Evolutionary conservation across 192 early-diverging fungal genomes (phyloP).

Genomic region (Umbelopsis ramanniana): DNA sequence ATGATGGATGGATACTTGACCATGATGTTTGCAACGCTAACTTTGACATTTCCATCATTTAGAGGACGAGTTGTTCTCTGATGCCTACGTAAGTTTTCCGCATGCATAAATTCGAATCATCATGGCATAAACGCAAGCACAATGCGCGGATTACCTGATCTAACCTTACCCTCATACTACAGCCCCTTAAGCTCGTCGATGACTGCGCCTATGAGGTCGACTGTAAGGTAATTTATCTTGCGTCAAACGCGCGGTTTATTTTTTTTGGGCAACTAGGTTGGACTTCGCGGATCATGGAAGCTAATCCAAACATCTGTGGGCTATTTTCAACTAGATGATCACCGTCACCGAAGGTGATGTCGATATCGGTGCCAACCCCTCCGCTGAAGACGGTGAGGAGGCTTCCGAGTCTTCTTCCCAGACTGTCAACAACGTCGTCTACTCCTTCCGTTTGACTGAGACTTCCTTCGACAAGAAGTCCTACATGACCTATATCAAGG

Average conservation of each 20-base stretch:
- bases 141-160: background rate
- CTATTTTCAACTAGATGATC: slow-evolving; percentile 55
- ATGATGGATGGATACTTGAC: background rate
- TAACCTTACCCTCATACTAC: slow-evolving; percentile 2
- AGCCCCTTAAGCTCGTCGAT: slow-evolving; percentile 63
- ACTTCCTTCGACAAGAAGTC: slow-evolving; percentile 92
- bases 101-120: background rate
- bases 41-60: slow-evolving; percentile 3
- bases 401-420: slow-evolving; percentile 60
- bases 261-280: no score
- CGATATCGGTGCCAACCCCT: slow-evolving; percentile 92
- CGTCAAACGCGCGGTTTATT: background rate
- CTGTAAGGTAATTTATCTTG: slow-evolving; percentile 57
- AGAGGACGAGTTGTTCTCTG: slow-evolving; percentile 92
- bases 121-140: background rate
- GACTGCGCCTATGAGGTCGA: slow-evolving; percentile 78
- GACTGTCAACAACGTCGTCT: slow-evolving; percentile 85
- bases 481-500: slow-evolving; percentile 91
- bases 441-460: slow-evolving; percentile 74
- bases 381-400: slow-evolving; percentile 82
- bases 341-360: slow-evolving; percentile 69
- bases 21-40: background rate
- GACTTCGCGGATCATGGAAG: background rate
- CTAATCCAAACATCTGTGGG: background rate
- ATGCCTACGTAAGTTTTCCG: slow-evolving; percentile 64